These are phyloP conservation scores for Fusarium praegraminearum DNA, from an alignment of 2,329 filamentous ascomycete species.

Conservation along the genomic window DNA sequence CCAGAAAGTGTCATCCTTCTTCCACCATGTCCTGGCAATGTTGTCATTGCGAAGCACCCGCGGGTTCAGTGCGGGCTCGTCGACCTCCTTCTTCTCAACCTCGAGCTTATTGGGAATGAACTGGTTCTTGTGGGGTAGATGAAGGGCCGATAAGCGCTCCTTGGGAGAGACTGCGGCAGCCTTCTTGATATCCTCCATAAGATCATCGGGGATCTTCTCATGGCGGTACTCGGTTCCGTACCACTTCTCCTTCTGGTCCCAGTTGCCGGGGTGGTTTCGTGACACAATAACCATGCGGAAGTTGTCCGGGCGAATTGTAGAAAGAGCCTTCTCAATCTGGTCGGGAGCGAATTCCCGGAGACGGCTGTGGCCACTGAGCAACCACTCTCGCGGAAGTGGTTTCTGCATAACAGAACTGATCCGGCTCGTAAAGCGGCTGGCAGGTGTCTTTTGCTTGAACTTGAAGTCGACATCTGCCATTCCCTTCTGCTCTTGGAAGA, in stretches of 20 bases:
- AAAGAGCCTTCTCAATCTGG: constrained; percentile 79
- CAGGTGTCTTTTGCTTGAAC: constrained; percentile 92
- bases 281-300: constrained; percentile 87
- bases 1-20: constrained; percentile 99
- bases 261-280: constrained; percentile 83
- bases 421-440: constrained; percentile 88
- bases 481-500: constrained; percentile 90
- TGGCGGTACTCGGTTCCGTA: constrained; percentile 95
- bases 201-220: constrained; percentile 81
- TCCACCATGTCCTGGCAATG: constrained; percentile 88
- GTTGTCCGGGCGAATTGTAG: constrained; percentile 85
- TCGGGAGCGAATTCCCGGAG: constrained; percentile 83
- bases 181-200: constrained; percentile 76
- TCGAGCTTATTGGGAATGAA: constrained; percentile 95
- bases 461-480: constrained; percentile 95
- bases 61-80: constrained; percentile 78
- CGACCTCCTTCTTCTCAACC: constrained; percentile 93
- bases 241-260: constrained; percentile 94
- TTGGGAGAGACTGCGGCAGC: constrained; percentile 70
- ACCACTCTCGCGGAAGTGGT: constrained; percentile 84
- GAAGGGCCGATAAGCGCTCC: constrained; percentile 76
- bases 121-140: constrained; percentile 92
- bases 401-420: constrained; percentile 92
- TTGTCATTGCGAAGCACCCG: constrained; percentile 88
- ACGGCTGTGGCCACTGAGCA: constrained; percentile 83